A percentile compares a stretch with the other conserved stretches of the same genome.
Conservation (phyloP, 106 monocot genomes). For the Posidonia australis region DNA sequence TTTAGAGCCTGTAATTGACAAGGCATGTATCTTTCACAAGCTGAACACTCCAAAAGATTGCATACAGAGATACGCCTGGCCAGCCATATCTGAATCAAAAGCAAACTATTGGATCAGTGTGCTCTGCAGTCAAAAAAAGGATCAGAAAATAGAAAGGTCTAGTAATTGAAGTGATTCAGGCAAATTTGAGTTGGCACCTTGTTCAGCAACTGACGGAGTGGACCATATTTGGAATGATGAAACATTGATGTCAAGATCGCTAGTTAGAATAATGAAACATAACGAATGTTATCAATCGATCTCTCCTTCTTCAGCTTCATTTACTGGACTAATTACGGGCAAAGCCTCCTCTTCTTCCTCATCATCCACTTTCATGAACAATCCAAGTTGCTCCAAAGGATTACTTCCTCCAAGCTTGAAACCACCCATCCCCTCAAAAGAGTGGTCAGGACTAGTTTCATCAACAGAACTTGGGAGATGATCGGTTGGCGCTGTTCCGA, state of each 20-base stretch:
- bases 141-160: too few relatives aligned
- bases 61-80: too few relatives aligned
- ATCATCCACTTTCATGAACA: conserved; percentile 76
- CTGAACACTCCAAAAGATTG: too few relatives aligned
- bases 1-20: too few relatives aligned
- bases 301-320: conserved; percentile 83
- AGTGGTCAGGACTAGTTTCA: conserved; percentile 33
- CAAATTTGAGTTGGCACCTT: background rate
- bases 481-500: conserved; percentile 30
- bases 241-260: background rate
- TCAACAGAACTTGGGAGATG: conserved; percentile 34
- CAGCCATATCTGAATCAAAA: too few relatives aligned
- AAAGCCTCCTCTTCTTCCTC: conserved; percentile 68
- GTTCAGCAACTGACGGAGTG: background rate
- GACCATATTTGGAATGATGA: background rate
- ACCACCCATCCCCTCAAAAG: conserved; percentile 37
- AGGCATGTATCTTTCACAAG: too few relatives aligned
- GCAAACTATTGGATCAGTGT: too few relatives aligned
- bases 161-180: background rate
- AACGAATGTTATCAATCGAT: conserved; percentile 31
- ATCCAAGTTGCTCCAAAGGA: conserved; percentile 75
- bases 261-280: background rate
- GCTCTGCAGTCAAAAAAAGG: too few relatives aligned
- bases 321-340: background rate
- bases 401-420: conserved; percentile 53